Evolutionary conservation across 2,329 filamentous ascomycete species (phyloP).

Genomic region (Lecanoromycetidae sp.): DNA sequence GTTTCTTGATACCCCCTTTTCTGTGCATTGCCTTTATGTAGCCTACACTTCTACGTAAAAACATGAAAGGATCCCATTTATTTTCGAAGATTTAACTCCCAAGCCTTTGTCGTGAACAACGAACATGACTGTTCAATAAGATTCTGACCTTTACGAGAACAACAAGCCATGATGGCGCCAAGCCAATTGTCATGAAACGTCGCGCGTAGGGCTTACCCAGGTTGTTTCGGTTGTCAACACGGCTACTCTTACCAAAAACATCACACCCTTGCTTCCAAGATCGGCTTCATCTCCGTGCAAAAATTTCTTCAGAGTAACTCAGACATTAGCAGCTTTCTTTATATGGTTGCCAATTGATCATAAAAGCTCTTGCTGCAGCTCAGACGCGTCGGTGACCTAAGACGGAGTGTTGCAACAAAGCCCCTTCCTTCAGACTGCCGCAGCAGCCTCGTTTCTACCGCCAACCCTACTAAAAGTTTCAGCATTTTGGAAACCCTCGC

Average conservation of each 20-base stretch:
- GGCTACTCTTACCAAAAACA: not conserved
- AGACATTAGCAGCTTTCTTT: not conserved
- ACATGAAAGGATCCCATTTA: no score
- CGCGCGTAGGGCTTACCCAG: slow-evolving; percentile 3
- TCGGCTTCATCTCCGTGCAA: not conserved
- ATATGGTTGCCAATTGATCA: not conserved
- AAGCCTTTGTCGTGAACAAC: no score
- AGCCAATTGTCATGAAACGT: not conserved
- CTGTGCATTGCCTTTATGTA: not conserved
- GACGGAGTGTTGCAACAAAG: not conserved
- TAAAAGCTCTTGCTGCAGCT: not conserved
- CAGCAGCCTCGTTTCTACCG: no score
- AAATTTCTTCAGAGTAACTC: not conserved
- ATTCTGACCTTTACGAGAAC: no score
- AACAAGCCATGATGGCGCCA: no score
- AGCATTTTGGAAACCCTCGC: no score
- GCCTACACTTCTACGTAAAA: no score
- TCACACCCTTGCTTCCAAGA: not conserved
- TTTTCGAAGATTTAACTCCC: no score
- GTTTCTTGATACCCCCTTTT: slow-evolving; percentile 7
- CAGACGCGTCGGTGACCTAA: no score
- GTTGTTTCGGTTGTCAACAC: no score
- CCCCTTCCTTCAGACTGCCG: not conserved
- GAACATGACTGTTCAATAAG: no score
- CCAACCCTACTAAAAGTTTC: no score